Evolutionary conservation across 176 grass and related monocot genomes (phyloP), one percentile per base, ranked within the genome.

Genomic region (Lolium perenne): DNA sequence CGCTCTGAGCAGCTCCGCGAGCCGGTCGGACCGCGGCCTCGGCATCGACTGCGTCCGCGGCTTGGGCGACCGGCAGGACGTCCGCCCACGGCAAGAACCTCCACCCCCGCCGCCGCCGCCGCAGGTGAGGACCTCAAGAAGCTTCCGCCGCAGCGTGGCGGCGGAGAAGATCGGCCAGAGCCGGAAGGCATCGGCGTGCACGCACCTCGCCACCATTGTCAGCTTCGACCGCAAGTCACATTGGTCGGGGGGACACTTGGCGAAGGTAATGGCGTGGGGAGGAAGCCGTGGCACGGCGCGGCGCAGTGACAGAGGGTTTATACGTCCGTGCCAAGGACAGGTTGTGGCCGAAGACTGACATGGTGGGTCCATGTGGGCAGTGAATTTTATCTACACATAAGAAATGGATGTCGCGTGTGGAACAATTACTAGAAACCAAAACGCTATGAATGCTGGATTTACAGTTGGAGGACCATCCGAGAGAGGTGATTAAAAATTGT

Each of bases 131-230:
- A 79, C 88, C 68, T 93, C 87, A 8, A 95, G 92, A 32, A 88
- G 86, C 81, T 88, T 93, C 58, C 88, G 83, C 46, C 94, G 86
- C 64, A 97, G 60, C 10, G 83, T 62, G 5, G 90, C 90, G 8
- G 76, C 86, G 1, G 94, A 92, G 75, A 94, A 89, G 82, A 93
- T n/a, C 82, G 91, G 88, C 91, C 91, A 93, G 4, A 93, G 67
- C 0, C 86, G 86, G 83, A 93, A 93, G 4, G 60, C 71, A 41
- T 90, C 88, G 10, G 57, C 82, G 58, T 79, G 74, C 49, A 55
- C 85, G 86, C 83, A 93, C 69, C 80, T 86, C 3, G 53, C 86
- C 67, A 91, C 80, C 89, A 91, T 91, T 7, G 32, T 7, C 84
- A n/a, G 66, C 89, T 78, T 74, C 84, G 49, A 77, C 49, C 1